Conservation (phyloP, 2,329 filamentous ascomycete species). For the Ascochyta viciae-villosae region DNA sequence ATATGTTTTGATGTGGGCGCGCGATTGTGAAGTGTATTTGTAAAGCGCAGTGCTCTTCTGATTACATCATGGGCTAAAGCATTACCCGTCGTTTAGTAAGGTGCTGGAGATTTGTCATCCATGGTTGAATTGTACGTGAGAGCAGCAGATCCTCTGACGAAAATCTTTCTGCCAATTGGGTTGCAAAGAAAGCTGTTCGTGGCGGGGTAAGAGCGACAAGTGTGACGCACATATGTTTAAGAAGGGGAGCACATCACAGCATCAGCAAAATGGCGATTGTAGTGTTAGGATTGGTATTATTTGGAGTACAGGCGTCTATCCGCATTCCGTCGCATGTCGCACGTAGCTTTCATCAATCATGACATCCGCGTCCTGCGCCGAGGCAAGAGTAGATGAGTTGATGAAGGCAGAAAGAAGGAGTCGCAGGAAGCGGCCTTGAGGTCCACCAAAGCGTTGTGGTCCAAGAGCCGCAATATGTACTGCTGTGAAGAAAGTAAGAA, state of each 20-base stretch:
- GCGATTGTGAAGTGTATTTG: background rate
- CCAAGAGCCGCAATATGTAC: slow-evolving; percentile 31
- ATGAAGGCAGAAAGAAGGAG: slow-evolving; percentile 22
- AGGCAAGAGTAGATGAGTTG: slow-evolving; percentile 19
- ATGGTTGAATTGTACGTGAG: background rate
- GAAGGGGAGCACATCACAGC: background rate
- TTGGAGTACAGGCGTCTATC: slow-evolving; percentile 19
- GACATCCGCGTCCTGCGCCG: slow-evolving; percentile 25
- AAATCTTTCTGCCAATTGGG: background rate
- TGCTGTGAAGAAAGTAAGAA: slow-evolving; percentile 23
- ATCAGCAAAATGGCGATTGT: background rate
- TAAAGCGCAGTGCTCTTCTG: background rate
- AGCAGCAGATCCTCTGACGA: background rate
- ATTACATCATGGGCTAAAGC: slow-evolving; percentile 14
- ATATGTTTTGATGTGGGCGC: background rate
- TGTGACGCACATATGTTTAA: background rate
- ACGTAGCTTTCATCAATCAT: slow-evolving; percentile 19
- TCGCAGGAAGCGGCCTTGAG: slow-evolving; percentile 27
- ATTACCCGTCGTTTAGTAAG: background rate
- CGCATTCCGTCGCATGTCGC: slow-evolving; percentile 23
- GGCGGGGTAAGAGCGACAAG: background rate
- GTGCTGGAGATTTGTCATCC: slow-evolving; percentile 3
- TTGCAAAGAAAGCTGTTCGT: background rate
- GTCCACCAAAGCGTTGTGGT: slow-evolving; percentile 34
- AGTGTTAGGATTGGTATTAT: slow-evolving; percentile 16